Conservation (phyloP, 331 rosid species). For the Cydonia oblonga region DNA sequence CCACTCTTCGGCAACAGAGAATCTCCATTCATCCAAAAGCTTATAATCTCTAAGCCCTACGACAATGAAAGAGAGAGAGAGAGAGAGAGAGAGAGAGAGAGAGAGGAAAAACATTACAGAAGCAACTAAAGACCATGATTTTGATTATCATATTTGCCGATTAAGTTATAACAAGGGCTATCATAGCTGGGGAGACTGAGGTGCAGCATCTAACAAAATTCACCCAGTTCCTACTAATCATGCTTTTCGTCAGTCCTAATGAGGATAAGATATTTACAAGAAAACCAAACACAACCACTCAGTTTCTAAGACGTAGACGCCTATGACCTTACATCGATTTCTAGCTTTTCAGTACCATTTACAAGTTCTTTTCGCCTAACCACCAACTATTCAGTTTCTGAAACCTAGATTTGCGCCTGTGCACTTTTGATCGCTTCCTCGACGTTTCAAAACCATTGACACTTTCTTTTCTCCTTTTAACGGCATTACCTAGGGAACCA, state of each 20-base stretch:
- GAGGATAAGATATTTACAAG: constrained; percentile 19
- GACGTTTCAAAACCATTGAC: constrained; percentile 41
- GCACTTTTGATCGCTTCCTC: constrained; percentile 63
- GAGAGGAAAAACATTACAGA: background rate
- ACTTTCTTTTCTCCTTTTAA: constrained; percentile 32
- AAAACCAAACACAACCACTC: constrained; percentile 10
- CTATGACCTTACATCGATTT: constrained; percentile 59
- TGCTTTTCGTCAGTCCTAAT: constrained; percentile 17
- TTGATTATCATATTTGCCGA: background rate
- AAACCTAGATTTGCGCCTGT: constrained; percentile 37
- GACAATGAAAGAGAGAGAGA: too few relatives aligned
- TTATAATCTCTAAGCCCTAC: too few relatives aligned
- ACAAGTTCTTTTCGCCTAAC: constrained; percentile 18
- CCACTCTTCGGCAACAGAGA: background rate
- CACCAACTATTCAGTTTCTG: constrained; percentile 21
- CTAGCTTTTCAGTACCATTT: constrained; percentile 40
- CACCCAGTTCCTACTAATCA: constrained; percentile 49
- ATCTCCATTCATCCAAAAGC: background rate
- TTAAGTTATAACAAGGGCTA: background rate
- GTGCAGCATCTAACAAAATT: constrained; percentile 81
- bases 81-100: background rate
- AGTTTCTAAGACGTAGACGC: constrained; percentile 27
- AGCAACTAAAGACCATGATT: background rate
- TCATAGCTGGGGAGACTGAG: constrained; percentile 21
- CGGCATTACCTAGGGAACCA: constrained; percentile 43